These are phyloP conservation scores for Cystobasidium tubakii DNA, from an alignment of 768 basidiomycete species.

Conservation along the genomic window DNA sequence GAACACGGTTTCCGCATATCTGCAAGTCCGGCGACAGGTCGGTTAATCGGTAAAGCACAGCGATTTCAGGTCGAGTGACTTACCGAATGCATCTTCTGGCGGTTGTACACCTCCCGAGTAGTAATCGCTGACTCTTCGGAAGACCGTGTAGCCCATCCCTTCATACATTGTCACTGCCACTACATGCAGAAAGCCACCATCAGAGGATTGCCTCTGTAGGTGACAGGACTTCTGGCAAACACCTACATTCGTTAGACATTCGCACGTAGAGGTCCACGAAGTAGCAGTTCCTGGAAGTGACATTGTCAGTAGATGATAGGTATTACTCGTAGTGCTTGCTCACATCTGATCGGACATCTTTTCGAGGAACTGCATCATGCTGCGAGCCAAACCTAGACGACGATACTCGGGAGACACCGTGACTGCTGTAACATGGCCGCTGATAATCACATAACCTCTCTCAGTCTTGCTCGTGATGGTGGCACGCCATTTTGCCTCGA, in stretches of 20 bases:
- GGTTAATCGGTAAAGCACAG: neutral
- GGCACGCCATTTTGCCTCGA: neutral
- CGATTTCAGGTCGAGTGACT: slow-evolving; percentile 48
- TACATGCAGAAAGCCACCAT: slow-evolving; percentile 70
- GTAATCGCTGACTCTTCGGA: slow-evolving; percentile 81
- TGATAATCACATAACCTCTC: slow-evolving; percentile 32
- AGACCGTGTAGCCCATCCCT: slow-evolving; percentile 85
- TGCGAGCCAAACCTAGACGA: slow-evolving; percentile 73
- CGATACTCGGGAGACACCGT: slow-evolving; percentile 92
- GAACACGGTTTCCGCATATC: slow-evolving; percentile 55
- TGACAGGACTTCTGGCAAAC: neutral
- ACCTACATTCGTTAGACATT: slow-evolving; percentile 40
- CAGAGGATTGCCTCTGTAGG: too few species aligned
- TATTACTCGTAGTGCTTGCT: neutral
- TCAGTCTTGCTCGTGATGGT: neutral
- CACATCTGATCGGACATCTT: slow-evolving; percentile 63
- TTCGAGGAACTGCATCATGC: slow-evolving; percentile 81
- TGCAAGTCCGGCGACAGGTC: slow-evolving; percentile 34
- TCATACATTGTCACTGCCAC: slow-evolving; percentile 90
- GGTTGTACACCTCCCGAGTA: slow-evolving; percentile 74
- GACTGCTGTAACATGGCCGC: slow-evolving; percentile 87
- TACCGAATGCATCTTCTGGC: slow-evolving; percentile 88
- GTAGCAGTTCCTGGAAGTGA: slow-evolving; percentile 53
- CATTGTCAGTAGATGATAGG: neutral
- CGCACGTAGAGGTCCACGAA: slow-evolving; percentile 96